Base-by-base conservation (phyloP, 2,329 filamentous ascomycete species). In the Alternaria solani region DNA sequence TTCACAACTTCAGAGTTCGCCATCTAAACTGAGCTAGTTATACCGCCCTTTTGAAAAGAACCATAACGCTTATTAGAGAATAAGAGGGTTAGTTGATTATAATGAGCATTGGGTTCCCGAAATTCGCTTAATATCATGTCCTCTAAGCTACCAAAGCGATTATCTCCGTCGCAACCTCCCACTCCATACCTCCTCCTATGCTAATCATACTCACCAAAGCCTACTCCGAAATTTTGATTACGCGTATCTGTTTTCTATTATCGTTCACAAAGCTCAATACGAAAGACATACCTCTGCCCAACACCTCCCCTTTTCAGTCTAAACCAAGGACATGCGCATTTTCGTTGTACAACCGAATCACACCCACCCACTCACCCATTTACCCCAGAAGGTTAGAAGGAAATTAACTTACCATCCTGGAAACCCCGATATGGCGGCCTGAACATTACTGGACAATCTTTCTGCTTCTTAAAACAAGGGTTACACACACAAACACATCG, bases 401-500 rank as follows among this genome's bases (percentile, higher is more conserved):
- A n/a, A n/a, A n/a, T n/a, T n/a, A n/a, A 36, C 30, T 48, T 36
- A 48, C 18, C 46, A 14, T 36, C 46, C 3, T 3, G 3, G 12
- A 32, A 25, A 25, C 12, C 7, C 16, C 34, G 6, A 8, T n/a
- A 38, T 38, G 34, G 34, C 34, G 34, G 34, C 34, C 7, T 38
- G 6, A 8, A 18, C 16, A n/a, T n/a, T 38, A 8, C 1, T 6
- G 8, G 16, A 38, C 16, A n/a, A n/a, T 36, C 32, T 36, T 36
- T 36, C 12, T 36, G 5, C 32, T 11, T 14, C 7, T 6, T 11
- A 25, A 42, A 42, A 16, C 8, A 41, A 41, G 12, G 58, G 16
- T n/a, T 79, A 84, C 16, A 36, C 69, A 71, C 55, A 81, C 77
- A 6, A 75, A 61, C 38, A 70, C 75, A 8, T 30, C 63, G 3